These are phyloP conservation scores for Blastosporella zonata DNA, from an alignment of 1,284 basidiomycete species.

Conservation along the genomic window DNA sequence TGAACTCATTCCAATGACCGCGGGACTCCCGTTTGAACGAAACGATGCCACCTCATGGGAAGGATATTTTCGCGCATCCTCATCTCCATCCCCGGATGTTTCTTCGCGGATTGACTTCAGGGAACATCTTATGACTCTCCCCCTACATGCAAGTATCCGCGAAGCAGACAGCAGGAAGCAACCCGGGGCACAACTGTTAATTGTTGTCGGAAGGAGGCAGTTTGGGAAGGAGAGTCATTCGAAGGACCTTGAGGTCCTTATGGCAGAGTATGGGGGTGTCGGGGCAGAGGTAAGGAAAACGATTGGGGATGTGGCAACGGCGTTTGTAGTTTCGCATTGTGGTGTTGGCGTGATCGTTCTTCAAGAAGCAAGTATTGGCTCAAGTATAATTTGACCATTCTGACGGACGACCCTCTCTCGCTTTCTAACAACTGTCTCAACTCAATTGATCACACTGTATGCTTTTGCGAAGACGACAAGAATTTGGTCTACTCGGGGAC, in stretches of 20 bases:
- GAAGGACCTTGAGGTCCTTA: constrained; percentile 59
- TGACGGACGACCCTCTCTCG: no score
- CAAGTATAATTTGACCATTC: background rate
- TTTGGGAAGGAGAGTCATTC: constrained; percentile 61
- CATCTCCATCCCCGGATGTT: constrained; percentile 26
- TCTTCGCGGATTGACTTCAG: constrained; percentile 54
- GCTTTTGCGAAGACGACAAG: no score
- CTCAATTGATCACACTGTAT: no score
- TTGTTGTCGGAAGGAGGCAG: constrained; percentile 72
- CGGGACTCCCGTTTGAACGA: background rate
- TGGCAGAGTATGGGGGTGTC: constrained; percentile 48
- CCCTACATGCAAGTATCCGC: constrained; percentile 50
- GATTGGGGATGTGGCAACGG: constrained; percentile 74
- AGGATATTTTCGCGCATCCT: background rate
- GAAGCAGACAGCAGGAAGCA: constrained; percentile 23
- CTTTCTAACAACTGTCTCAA: no score
- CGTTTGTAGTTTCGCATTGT: constrained; percentile 60
- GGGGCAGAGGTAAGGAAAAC: constrained; percentile 68
- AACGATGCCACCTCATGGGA: background rate
- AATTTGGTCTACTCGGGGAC: no score
- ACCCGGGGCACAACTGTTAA: constrained; percentile 40
- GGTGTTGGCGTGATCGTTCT: constrained; percentile 66
- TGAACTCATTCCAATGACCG: background rate
- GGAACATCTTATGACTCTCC: constrained; percentile 47
- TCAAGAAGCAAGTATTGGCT: constrained; percentile 45